Evolutionary conservation across 192 early-diverging fungal species (phyloP), one percentile per base, ranked within the genome.

Genomic region (Coemansia umbellata): DNA sequence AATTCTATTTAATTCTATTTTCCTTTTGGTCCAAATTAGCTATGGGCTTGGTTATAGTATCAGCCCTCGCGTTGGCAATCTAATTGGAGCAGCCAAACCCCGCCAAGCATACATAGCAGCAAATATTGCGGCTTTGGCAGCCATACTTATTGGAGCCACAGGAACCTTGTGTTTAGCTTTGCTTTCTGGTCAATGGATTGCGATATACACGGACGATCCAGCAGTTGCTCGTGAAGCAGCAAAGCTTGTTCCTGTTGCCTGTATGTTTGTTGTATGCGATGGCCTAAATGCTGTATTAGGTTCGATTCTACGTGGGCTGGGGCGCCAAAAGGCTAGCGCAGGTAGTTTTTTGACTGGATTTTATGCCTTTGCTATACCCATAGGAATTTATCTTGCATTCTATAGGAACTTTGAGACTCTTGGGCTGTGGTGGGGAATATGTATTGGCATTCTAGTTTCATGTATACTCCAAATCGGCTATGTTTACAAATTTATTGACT

Each of bases 21-120:
- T 79, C 14, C 83, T 87, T 5, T 69, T 82, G 78, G 88, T 52
- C 39, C 60, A 85, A 45, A 50, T 89, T 58, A 86, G 84, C 30
- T 76, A 91, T 33, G 90, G 89, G 0, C 61, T 95, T 4, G 74
- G 85, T 5, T 82, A 91, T 19, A 87, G 84, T 1, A 80, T 82
- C 0, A 82, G 86, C 10, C 89, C 87, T 27, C 80, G 94, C 9
- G 83, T 94, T 24, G 92, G 87, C 15, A 84, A 86, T 45, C 56
- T 87, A 8, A 68, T 88, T 13, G 88, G 88, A 5, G 81, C 80
- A 28, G 78, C 57, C 13, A 78, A 80, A 33, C 55, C 79, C 8
- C 45, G 58, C 1, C 74, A 78, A 24, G 85, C 87, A 7, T 73
- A 73, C 71, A 88, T 54, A 86, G 62, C 85, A 1, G 58, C 77